These are phyloP conservation scores for Xylaria telfairii DNA, from an alignment of 495 filamentous ascomycete species.

Conservation along the genomic window DNA sequence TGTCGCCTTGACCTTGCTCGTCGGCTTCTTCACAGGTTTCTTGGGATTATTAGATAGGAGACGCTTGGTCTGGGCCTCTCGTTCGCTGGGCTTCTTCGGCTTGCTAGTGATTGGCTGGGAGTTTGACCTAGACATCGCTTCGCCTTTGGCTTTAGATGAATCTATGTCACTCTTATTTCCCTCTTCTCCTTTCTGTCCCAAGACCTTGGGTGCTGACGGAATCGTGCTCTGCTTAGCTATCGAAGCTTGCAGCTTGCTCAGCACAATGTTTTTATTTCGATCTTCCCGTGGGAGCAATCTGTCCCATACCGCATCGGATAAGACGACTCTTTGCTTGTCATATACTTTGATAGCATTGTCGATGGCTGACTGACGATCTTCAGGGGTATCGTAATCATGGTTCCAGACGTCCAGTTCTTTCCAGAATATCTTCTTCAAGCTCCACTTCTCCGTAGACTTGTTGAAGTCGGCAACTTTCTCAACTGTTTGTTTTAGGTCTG, in stretches of 20 bases:
- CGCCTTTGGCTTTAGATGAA: constrained; percentile 56
- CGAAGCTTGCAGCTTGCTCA: constrained; percentile 73
- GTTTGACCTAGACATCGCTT: constrained; percentile 59
- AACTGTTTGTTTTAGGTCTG: constrained; percentile 62
- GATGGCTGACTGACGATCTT: constrained; percentile 79
- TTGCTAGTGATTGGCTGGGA: constrained; percentile 57
- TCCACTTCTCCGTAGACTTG: constrained; percentile 64
- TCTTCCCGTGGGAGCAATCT: constrained; percentile 74
- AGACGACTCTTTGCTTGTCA: constrained; percentile 76
- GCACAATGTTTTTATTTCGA: constrained; percentile 77
- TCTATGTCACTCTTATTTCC: constrained; percentile 63
- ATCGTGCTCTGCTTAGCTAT: constrained; percentile 63
- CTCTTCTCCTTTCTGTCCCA: constrained; percentile 62
- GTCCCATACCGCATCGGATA: constrained; percentile 80
- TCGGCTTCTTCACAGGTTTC: constrained; percentile 54
- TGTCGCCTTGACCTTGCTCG: constrained; percentile 43
- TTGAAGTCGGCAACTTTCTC: constrained; percentile 66
- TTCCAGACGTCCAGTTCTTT: constrained; percentile 85
- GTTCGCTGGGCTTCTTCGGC: constrained; percentile 66
- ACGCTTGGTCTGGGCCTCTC: constrained; percentile 67
- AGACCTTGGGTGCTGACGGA: constrained; percentile 61
- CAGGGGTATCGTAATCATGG: constrained; percentile 69
- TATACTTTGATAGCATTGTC: constrained; percentile 83
- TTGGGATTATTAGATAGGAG: constrained; percentile 54
- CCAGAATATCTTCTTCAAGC: constrained; percentile 71